Percentiles rank a stretch among this genome's conserved stretches.
Evolutionary conservation across 2,329 filamentous ascomycete species (phyloP).

Genomic region (Diaporthe nobilis): DNA sequence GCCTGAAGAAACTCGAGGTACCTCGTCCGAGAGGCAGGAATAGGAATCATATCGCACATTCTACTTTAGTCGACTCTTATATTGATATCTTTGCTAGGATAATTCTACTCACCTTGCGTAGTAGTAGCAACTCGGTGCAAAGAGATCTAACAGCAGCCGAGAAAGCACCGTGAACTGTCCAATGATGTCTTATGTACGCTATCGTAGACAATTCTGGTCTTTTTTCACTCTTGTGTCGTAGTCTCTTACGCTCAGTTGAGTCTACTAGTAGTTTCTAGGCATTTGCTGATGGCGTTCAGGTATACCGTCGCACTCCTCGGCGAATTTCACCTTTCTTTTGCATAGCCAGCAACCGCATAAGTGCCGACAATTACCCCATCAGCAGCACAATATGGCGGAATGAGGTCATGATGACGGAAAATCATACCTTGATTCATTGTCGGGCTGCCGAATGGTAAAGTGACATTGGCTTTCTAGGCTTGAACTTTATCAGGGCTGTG

Average conservation of each 20-base stretch:
- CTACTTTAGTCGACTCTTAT: neutral
- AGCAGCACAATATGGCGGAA: too few relatives aligned
- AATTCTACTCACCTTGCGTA: too few relatives aligned
- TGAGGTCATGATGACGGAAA: neutral
- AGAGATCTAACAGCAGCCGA: neutral
- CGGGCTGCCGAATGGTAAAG: slow-evolving; percentile 12
- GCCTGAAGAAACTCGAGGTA: neutral
- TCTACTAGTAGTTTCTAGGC: too few relatives aligned
- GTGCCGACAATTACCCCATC: neutral
- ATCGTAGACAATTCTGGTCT: neutral
- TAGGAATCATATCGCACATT: too few relatives aligned
- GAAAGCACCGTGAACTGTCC: neutral
- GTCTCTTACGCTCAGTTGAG: neutral
- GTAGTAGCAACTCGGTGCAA: neutral
- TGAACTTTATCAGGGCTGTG: slow-evolving; percentile 5
- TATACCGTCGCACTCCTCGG: neutral
- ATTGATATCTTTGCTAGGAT: too few relatives aligned
- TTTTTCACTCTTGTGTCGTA: neutral
- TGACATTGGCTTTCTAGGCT: neutral
- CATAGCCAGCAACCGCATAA: neutral
- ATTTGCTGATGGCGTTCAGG: neutral
- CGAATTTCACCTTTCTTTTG: neutral
- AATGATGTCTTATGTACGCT: neutral
- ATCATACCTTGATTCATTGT: neutral
- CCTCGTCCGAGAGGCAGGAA: neutral